Base-by-base conservation (phyloP, 345 rosid genomes). In the Ceriops tagal region DNA sequence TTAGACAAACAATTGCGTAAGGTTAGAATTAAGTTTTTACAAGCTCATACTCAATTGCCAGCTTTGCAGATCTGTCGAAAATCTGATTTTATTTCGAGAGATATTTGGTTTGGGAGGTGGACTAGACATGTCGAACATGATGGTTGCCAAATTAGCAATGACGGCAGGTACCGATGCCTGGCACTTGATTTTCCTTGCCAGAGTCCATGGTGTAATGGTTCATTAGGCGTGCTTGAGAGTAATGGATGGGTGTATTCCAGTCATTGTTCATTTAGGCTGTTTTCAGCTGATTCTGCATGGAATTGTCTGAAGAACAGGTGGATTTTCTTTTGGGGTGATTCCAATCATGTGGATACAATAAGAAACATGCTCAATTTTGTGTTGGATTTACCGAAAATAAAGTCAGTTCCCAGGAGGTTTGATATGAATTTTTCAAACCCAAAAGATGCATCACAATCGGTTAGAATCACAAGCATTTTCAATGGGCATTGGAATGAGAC, bases 301-400 rank as follows among this genome's bases (percentile, higher is more conserved):
- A 79, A 82, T 69, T 95, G 99, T 60, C 77, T 95, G 76, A 84
- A 86, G 66, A 65, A 58, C 73, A 68, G 90, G 53, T 95, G 98
- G 99, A 79, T 95, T 67, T 95, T 95, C 96, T 95, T 92, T 72
- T 90, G 96, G 98, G 99, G 99, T 1, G 99, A 95, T 73, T 92
- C 98, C 0, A 95, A 95, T 78, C 98, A 95, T 21, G 99, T 95
- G 0, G 99, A 95, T 68, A 86, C 98, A 0, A 90, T 95, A 9
- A 79, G 98, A 69, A 95, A 90, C 84, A 80, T 86, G 90, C 81
- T 95, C 63, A 88, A 87, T 73, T 90, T 95, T 65, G 79, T 95
- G 18, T 75, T 95, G 60, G 92, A 80, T 73, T 80, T 83, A 81
- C 89, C 96, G 10, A 81, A 82, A 27, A 78, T 95, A 30, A 75